Evolutionary conservation across 306 rosid genomes (phyloP), one percentile per base, ranked within the genome.

Genomic region (Geum urbanum): DNA sequence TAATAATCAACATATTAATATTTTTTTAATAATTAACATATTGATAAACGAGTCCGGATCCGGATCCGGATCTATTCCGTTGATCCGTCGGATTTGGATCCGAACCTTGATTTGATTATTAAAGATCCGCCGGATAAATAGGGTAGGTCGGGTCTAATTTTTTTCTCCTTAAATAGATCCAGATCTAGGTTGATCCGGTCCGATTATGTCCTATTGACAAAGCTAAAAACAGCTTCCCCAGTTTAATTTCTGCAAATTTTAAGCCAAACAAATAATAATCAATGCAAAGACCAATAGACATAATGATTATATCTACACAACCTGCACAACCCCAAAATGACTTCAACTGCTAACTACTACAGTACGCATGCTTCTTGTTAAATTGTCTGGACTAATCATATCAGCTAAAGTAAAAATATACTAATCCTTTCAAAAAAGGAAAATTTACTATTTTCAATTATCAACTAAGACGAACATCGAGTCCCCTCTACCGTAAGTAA

Each of bases 191-290:
- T n/a, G n/a, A n/a, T n/a, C n/a, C n/a, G n/a, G n/a, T n/a, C n/a
- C n/a, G n/a, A n/a, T n/a, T n/a, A n/a, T n/a, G n/a, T n/a, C n/a
- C n/a, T n/a, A n/a, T n/a, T n/a, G n/a, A n/a, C n/a, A n/a, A n/a
- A n/a, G n/a, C n/a, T n/a, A n/a, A 91, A 83, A 79, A 87, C 86
- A 66, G 91, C 22, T 35, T 87, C 97, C 75, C 95, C 95, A 91
- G 88, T 77, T 94, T 94, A 67, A 87, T 75, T 79, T 94, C 99
- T 92, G 96, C 85, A 85, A 60, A 67, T 56, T 46, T 55, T 63
- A 20, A 56, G 52, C 18, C 71, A 53, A 19, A 72, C 74, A 75
- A 50, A 58, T 62, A 65, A 32, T 32, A 32, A 32, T 66, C 73
- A 74, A 45, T 5, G 50, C 57, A 77, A 40, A 75, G 59, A 12